Percentiles rank a stretch among this genome's conserved stretches.
These are phyloP conservation scores for Curvularia hawaiiensis DNA, from an alignment of 2,329 filamentous ascomycete species.

Conservation along the genomic window DNA sequence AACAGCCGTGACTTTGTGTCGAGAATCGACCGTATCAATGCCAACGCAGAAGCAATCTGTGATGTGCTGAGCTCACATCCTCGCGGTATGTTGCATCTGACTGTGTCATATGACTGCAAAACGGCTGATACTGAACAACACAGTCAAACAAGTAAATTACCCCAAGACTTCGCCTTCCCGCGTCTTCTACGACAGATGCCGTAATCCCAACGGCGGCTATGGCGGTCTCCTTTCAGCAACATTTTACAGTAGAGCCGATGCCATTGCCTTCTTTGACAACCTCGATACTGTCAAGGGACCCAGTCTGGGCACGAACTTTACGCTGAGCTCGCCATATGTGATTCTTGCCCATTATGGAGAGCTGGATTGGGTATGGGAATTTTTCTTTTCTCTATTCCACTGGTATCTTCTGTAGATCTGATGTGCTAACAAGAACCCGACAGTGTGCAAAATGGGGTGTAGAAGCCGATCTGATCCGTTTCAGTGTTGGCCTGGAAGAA, in stretches of 20 bases:
- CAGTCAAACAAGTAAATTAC: conserved; percentile 83
- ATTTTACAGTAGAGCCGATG: conserved; percentile 72
- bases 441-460: conserved; percentile 78
- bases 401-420: neutral
- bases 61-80: conserved; percentile 67
- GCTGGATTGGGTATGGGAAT: conserved; percentile 78
- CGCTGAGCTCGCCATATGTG: conserved; percentile 87
- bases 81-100: conserved; percentile 45
- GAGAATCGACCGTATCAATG: conserved; percentile 82
- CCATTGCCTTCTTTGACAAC: conserved; percentile 82
- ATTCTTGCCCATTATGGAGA: conserved; percentile 90
- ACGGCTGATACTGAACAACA: neutral
- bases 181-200: conserved; percentile 77
- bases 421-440: conserved; percentile 4
- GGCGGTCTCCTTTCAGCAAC: conserved; percentile 87
- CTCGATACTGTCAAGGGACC: conserved; percentile 91
- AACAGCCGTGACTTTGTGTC: conserved; percentile 92
- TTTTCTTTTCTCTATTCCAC: neutral
- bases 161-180: conserved; percentile 77
- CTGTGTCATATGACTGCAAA: neutral
- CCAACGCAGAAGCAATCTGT: conserved; percentile 83
- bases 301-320: conserved; percentile 96
- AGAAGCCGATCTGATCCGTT: conserved; percentile 76
- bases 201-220: conserved; percentile 77
- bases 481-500: conserved; percentile 91